phyloP scores from a whole-genome alignment of 371 early-diverging fungal species.

The Amoeboaphelidium protococcarum region DNA sequence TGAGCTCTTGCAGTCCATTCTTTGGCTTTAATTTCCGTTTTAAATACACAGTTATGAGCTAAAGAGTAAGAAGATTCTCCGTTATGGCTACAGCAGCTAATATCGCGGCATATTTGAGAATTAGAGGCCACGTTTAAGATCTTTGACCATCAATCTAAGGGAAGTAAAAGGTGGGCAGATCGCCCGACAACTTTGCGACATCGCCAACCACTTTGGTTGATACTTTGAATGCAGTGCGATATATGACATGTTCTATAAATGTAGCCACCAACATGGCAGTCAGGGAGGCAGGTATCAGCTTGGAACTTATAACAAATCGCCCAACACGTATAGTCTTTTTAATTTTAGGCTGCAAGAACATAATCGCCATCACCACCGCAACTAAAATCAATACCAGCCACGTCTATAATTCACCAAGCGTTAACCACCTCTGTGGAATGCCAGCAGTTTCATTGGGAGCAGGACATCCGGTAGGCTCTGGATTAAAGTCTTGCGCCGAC shows the following conservation, averaged over 20 bases:
- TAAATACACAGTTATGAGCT: too few relatives aligned
- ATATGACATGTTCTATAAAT: constrained; percentile 1
- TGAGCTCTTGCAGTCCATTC: too few relatives aligned
- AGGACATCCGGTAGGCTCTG: too few relatives aligned
- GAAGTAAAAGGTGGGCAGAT: neutral
- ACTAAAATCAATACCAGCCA: constrained; percentile 4
- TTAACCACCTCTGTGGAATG: neutral
- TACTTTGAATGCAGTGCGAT: neutral
- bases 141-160: neutral
- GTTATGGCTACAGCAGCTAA: neutral
- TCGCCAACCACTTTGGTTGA: constrained; percentile 1
- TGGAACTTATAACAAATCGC: neutral
- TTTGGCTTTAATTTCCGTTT: too few relatives aligned
- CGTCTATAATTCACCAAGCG: neutral
- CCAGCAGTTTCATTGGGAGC: neutral
- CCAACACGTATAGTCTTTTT: neutral
- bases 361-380: constrained; percentile 2
- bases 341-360: constrained; percentile 3
- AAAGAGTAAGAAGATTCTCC: constrained; percentile 1
- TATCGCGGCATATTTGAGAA: neutral
- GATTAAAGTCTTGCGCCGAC: neutral
- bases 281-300: neutral
- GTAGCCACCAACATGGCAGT: neutral
- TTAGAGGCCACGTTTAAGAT: neutral
- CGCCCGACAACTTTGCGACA: neutral